These are phyloP conservation scores for Globisporangium orthogonon DNA, from an alignment of 352 stramenopile species.

Conservation along the genomic window DNA sequence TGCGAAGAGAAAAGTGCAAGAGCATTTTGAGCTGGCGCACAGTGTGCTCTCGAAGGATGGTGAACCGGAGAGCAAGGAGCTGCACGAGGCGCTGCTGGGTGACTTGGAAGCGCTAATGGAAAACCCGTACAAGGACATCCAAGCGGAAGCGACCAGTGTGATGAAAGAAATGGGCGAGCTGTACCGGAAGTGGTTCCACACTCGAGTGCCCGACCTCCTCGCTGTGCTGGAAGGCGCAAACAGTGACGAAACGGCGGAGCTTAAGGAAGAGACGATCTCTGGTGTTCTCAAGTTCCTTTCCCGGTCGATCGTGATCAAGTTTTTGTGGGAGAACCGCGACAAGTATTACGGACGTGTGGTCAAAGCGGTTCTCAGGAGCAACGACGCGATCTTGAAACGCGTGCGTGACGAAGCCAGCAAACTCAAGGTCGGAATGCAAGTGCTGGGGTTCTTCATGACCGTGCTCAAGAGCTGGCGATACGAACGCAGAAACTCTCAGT, in stretches of 20 bases:
- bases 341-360: slow-evolving; percentile 33
- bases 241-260: slow-evolving; percentile 9
- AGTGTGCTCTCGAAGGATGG: slow-evolving; percentile 23
- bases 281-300: slow-evolving; percentile 35
- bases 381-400: slow-evolving; percentile 39
- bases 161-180: slow-evolving; percentile 48
- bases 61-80: slow-evolving; percentile 12
- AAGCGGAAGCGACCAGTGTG: slow-evolving; percentile 25
- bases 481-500: slow-evolving; percentile 15
- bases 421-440: slow-evolving; percentile 39
- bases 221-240: slow-evolving; percentile 34
- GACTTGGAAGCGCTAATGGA: slow-evolving; percentile 48
- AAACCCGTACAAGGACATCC: slow-evolving; percentile 52
- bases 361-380: slow-evolving; percentile 37
- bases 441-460: slow-evolving; percentile 48
- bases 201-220: slow-evolving; percentile 31
- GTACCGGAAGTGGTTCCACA: slow-evolving; percentile 50
- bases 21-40: slow-evolving; percentile 56
- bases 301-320: slow-evolving; percentile 25
- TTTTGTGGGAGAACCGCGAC: slow-evolving; percentile 44
- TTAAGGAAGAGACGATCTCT: slow-evolving; percentile 37
- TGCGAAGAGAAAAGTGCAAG: slow-evolving; percentile 42
- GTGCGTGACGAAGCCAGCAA: slow-evolving; percentile 53
- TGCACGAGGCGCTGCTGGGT: slow-evolving; percentile 36
- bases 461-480: slow-evolving; percentile 52